Percentiles rank a stretch among this genome's conserved stretches.
Evolutionary conservation across 345 rosid species (phyloP).

Genomic region (Ceriops zippeliana): DNA sequence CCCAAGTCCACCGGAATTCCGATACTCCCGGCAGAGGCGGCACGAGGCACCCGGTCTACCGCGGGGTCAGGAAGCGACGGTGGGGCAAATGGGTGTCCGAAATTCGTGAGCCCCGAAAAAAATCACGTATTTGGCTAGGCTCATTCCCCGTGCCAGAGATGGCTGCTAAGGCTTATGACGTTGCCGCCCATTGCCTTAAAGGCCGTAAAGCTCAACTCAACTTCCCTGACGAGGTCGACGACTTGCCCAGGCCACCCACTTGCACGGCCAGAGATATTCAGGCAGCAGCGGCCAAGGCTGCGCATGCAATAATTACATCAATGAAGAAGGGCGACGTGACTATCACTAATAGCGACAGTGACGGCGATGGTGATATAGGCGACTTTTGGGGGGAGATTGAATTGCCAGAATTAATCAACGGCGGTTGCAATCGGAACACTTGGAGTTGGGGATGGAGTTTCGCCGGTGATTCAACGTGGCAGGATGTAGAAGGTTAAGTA

Average conservation of each 20-base stretch:
- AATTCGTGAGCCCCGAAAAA: slow-evolving; percentile 81
- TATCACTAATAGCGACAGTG: neutral
- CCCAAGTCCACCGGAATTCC: slow-evolving; percentile 2
- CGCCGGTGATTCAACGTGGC: slow-evolving; percentile 47
- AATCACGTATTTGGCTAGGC: slow-evolving; percentile 84
- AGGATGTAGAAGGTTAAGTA: slow-evolving; percentile 39
- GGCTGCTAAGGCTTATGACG: slow-evolving; percentile 89
- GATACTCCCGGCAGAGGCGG: slow-evolving; percentile 20
- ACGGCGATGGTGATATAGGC: slow-evolving; percentile 25
- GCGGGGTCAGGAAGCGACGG: slow-evolving; percentile 68
- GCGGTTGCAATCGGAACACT: slow-evolving; percentile 34
- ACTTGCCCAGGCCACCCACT: slow-evolving; percentile 56
- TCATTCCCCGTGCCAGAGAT: slow-evolving; percentile 77
- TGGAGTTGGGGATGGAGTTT: slow-evolving; percentile 34
- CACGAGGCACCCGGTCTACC: slow-evolving; percentile 61
- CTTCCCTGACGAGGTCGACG: slow-evolving; percentile 65
- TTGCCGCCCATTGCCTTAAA: slow-evolving; percentile 66
- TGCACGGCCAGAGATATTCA: slow-evolving; percentile 69
- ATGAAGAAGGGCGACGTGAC: slow-evolving; percentile 20
- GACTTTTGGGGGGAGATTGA: slow-evolving; percentile 82
- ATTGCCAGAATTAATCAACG: slow-evolving; percentile 54
- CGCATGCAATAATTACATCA: slow-evolving; percentile 29
- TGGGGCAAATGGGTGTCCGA: slow-evolving; percentile 98
- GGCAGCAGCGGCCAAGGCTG: slow-evolving; percentile 72
- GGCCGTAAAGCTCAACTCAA: slow-evolving; percentile 80